Conservation (phyloP, 1,284 basidiomycete species). For the Tremellales sp. region DNA sequence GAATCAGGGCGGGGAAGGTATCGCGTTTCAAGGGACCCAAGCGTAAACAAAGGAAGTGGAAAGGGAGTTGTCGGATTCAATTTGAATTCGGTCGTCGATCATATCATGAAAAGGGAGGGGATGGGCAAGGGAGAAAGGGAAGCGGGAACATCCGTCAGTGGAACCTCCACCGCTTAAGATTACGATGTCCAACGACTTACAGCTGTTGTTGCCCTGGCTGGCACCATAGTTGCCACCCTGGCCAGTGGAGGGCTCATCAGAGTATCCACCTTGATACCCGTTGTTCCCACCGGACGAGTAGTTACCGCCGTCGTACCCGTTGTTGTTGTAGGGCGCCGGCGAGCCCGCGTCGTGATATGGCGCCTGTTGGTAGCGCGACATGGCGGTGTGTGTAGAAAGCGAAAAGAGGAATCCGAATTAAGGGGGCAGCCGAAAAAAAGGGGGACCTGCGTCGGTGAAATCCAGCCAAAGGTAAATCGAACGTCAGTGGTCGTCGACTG, state of each 20-base stretch:
- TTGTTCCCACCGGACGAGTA: slow-evolving; percentile 7
- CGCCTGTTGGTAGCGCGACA: slow-evolving; percentile 38
- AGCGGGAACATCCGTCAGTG: slow-evolving; percentile 3
- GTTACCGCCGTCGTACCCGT: slow-evolving; percentile 11
- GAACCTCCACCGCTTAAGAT: neutral
- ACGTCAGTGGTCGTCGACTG: too few relatives aligned
- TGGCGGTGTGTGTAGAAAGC: slow-evolving; percentile 7
- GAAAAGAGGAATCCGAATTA: neutral
- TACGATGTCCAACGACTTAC: slow-evolving; percentile 7
- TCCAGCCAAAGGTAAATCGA: too few relatives aligned
- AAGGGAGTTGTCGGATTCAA: neutral
- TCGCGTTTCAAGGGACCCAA: neutral
- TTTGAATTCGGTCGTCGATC: too few relatives aligned
- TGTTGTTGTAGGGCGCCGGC: slow-evolving; percentile 11
- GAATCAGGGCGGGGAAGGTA: neutral
- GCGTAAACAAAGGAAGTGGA: neutral
- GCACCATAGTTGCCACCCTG: slow-evolving; percentile 1
- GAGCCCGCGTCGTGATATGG: slow-evolving; percentile 24
- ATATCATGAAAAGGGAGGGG: neutral
- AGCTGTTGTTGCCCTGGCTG: slow-evolving; percentile 10
- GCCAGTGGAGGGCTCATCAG: slow-evolving; percentile 23
- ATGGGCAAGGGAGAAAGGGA: neutral
- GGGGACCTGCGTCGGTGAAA: too few relatives aligned
- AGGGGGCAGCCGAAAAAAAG: neutral
- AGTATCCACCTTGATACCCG: slow-evolving; percentile 23